Base-by-base conservation (phyloP, 2,329 filamentous ascomycete genomes). In the Teratosphaeriaceae sp. region DNA sequence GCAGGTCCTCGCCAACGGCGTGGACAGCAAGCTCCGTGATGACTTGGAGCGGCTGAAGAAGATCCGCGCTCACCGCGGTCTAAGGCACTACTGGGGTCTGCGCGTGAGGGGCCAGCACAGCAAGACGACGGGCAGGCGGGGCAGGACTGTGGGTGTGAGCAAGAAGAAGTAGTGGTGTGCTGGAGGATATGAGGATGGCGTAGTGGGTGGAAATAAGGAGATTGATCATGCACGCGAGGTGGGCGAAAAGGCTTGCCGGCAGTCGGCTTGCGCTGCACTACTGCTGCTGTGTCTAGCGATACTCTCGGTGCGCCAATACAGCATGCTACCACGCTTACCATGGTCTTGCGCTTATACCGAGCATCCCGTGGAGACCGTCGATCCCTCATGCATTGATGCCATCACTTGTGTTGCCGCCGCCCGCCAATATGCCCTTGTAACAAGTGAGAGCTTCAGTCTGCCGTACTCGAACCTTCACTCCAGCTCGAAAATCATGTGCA, bases 1-100 rank as follows among this genome's bases (percentile, higher is more conserved):
- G 52, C 92, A 98, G 75, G 76, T 94, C 65, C 81, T 98, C 60
- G 92, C 92, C 76, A 98, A 98, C 86, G 83, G 84, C 72, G 89
- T 98, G 73, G 92, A 97, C 85, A 92, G 85, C 73, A 98, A 98
- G 86, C 85, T 97, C 68, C 92, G 79, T 74, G 79, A 98, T 62
- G 94, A 98, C 73, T 80, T 98, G 60, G 92, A 98, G 83, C 87
- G 94, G 70, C 80, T 98, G 72, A 98, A 98, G 90, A 97, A 97
- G 87, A 98, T 98, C 80, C 88, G 94, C 65, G 90, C 92, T 65
- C 92, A 98, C 80, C 88, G 92, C 76, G 92, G 94, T 94, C 88
- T 98, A 69, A 88, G 94, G 77, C 92, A 96, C 84, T 98, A 96
- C 85, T 98, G 92, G 92, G 92, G 90, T 70, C 88, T 98, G 69